Evolutionary conservation across 1,284 basidiomycete species (phyloP).

Genomic region (Ustilago shanxiensis): DNA sequence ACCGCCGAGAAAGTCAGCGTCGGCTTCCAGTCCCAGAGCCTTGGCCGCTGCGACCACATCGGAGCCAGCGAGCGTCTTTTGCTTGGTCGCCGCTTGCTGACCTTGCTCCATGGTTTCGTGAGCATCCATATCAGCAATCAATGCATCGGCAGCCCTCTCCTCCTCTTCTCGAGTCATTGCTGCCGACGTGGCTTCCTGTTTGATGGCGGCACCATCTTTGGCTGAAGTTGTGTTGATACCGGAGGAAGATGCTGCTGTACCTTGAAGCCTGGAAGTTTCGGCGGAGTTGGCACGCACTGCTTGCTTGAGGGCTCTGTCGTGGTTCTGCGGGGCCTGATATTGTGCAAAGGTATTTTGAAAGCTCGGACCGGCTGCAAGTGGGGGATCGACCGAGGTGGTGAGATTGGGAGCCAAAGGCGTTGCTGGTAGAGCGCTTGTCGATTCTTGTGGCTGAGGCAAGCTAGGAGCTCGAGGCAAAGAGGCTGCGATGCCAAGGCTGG

Average conservation of each 20-base stretch:
- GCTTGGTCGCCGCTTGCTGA: not conserved
- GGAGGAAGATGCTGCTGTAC: not conserved
- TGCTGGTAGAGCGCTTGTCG: not conserved
- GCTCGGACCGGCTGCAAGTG: constrained; percentile 11
- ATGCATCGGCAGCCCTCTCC: constrained; percentile 42
- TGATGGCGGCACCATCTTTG: not conserved
- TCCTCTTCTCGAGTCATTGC: constrained; percentile 45
- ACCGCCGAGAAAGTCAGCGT: constrained; percentile 49
- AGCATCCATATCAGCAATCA: constrained; percentile 29
- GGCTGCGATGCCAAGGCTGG: not conserved
- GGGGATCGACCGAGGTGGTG: constrained; percentile 4
- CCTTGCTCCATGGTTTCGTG: not conserved
- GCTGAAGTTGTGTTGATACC: not conserved
- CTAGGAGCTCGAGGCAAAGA: not conserved
- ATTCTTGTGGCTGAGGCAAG: not conserved
- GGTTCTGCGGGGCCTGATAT: constrained; percentile 46
- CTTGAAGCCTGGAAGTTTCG: constrained; percentile 1
- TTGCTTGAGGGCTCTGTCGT: constrained; percentile 30
- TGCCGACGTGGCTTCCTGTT: not conserved
- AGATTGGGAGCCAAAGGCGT: not conserved
- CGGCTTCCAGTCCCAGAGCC: constrained; percentile 54
- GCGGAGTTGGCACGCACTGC: constrained; percentile 6
- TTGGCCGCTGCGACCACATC: constrained; percentile 56
- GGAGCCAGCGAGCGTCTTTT: constrained; percentile 28
- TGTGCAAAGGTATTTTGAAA: constrained; percentile 52